These are phyloP conservation scores for Cryptococcus floricola DNA, from an alignment of 1,284 basidiomycete species.

Conservation along the genomic window DNA sequence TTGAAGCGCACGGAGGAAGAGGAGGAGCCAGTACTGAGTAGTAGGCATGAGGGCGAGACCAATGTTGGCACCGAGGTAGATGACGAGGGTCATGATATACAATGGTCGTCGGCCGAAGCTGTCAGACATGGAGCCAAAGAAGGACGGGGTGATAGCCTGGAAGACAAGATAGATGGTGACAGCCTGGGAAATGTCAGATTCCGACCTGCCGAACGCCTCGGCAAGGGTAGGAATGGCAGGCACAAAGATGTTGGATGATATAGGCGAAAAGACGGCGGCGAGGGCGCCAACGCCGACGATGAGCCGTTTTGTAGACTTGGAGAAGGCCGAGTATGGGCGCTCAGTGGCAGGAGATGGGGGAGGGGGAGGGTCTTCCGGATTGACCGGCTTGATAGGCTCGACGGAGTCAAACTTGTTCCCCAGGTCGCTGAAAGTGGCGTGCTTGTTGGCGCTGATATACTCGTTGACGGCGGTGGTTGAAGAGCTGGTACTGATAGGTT, in stretches of 20 bases:
- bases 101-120: conserved; percentile 39
- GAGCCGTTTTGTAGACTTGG: conserved; percentile 26
- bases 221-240: conserved; percentile 42
- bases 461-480: too few species aligned
- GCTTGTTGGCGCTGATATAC: too few species aligned
- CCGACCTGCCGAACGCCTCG: conserved; percentile 29
- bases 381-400: too few species aligned
- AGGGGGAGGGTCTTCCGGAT: background rate
- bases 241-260: conserved; percentile 40
- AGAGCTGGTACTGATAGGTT: too few species aligned
- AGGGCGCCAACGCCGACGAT: conserved; percentile 30
- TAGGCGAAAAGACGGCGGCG: conserved; percentile 33
- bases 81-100: conserved; percentile 40
- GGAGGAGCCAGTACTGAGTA: conserved; percentile 39
- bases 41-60: conserved; percentile 45
- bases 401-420: too few species aligned
- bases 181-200: conserved; percentile 42
- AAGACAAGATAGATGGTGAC: conserved; percentile 47
- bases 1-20: conserved; percentile 44
- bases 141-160: conserved; percentile 46
- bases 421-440: too few species aligned
- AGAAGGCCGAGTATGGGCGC: conserved; percentile 37
- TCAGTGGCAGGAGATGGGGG: too few species aligned
- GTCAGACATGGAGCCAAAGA: conserved; percentile 44
- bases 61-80: conserved; percentile 45